Conservation (phyloP, 495 filamentous ascomycete species). For the Penicillium chermesinum region DNA sequence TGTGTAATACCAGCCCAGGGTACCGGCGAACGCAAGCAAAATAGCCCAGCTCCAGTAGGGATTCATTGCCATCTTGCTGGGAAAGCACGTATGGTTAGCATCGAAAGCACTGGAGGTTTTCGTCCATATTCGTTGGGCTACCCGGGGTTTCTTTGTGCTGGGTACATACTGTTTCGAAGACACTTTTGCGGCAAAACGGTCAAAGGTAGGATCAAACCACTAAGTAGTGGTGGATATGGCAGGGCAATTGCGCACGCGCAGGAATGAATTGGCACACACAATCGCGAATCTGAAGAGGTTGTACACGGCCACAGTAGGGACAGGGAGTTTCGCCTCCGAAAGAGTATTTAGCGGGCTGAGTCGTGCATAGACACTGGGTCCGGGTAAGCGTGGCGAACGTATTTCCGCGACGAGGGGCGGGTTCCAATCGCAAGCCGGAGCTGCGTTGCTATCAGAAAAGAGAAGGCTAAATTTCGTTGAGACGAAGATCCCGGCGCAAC, state of each 20-base stretch:
- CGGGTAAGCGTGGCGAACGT: not conserved
- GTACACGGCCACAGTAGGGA: conserved; percentile 10
- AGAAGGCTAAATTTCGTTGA: conserved; percentile 6
- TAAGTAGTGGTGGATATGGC: conserved; percentile 1
- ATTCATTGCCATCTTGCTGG: conserved; percentile 36
- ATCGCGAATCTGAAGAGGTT: conserved; percentile 2
- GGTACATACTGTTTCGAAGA: not conserved
- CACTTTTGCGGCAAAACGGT: not conserved
- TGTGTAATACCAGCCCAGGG: conserved; percentile 46
- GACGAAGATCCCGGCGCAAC: conserved; percentile 5
- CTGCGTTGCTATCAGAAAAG: not conserved
- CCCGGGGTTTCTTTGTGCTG: not conserved
- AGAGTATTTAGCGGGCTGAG: conserved; percentile 5
- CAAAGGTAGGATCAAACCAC: conserved; percentile 1
- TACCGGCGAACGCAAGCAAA: conserved; percentile 47
- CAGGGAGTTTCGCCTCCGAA: too few relatives aligned
- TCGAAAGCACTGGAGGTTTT: not conserved
- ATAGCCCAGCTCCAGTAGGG: conserved; percentile 53
- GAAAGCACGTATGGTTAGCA: conserved; percentile 13
- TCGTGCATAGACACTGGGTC: conserved; percentile 5
- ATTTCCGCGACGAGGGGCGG: not conserved
- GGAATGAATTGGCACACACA: conserved; percentile 12
- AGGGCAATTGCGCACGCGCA: conserved; percentile 15
- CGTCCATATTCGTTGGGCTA: not conserved
- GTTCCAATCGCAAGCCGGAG: not conserved